A percentile compares a stretch with the other conserved stretches of the same genome.
phyloP scores from a whole-genome alignment of 2,329 filamentous ascomycete genomes.

The Orbilia blumenaviensis region DNA sequence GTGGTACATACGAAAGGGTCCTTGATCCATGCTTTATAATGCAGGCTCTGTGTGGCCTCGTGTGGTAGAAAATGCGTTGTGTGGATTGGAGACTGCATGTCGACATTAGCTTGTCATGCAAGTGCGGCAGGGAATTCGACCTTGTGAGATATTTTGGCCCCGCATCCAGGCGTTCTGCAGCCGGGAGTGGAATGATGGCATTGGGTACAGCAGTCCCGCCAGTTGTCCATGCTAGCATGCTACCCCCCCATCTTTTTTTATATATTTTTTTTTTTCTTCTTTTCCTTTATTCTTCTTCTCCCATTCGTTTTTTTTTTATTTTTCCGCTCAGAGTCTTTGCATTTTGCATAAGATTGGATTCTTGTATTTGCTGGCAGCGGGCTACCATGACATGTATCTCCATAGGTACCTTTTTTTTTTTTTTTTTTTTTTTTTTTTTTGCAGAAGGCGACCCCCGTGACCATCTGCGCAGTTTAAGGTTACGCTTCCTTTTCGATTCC shows the following conservation, averaged over 20 bases:
- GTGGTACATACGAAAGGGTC: background rate
- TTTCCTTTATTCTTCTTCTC: background rate
- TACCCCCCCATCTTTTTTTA: conserved; percentile 1
- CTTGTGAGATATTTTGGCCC: conserved; percentile 13
- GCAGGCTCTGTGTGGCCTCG: conserved; percentile 18
- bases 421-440: too few relatives aligned
- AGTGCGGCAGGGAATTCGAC: conserved; percentile 40
- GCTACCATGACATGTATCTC: background rate
- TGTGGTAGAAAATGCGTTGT: conserved; percentile 49
- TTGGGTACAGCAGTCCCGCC: conserved; percentile 37
- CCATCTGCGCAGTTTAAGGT: conserved; percentile 9
- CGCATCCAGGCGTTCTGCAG: conserved; percentile 31
- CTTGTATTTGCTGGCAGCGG: conserved; percentile 13
- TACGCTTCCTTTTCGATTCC: conserved; percentile 1
- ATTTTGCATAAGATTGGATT: background rate
- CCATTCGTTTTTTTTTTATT: conserved; percentile 14
- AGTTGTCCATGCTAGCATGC: conserved; percentile 28
- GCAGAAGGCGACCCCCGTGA: conserved; percentile 14
- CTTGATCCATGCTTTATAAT: conserved; percentile 25
- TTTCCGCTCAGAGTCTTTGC: conserved; percentile 3
- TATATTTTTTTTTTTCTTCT: background rate
- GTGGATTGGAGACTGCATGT: conserved; percentile 32
- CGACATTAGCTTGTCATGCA: conserved; percentile 45
- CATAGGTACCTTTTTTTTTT: conserved; percentile 8
- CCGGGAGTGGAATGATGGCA: conserved; percentile 43